phyloP scores from a whole-genome alignment of 1,284 basidiomycete species.

The Melampsora abietis-canadensis region DNA sequence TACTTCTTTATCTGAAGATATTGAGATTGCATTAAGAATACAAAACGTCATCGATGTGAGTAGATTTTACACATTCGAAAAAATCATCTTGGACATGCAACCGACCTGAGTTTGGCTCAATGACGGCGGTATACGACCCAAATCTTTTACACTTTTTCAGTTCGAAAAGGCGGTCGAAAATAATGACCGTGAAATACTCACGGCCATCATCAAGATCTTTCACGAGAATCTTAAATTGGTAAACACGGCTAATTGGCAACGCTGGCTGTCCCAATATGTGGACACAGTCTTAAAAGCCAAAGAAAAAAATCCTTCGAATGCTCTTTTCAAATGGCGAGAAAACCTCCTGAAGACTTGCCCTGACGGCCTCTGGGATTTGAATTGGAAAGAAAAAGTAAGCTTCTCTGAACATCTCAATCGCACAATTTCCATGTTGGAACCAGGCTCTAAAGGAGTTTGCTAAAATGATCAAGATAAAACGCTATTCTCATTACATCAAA shows the following conservation, averaged over 20 bases:
- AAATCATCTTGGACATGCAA: neutral
- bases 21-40: slow-evolving; percentile 29
- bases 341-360: slow-evolving; percentile 24
- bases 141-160: slow-evolving; percentile 12
- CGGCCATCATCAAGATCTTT: slow-evolving; percentile 26
- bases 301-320: slow-evolving; percentile 3
- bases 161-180: slow-evolving; percentile 36
- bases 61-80: neutral
- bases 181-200: slow-evolving; percentile 24
- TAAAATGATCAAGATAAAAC: no score
- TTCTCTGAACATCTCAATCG: neutral
- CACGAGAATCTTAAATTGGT: slow-evolving; percentile 40
- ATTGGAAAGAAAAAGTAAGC: slow-evolving; percentile 42
- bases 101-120: neutral
- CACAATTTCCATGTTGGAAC: no score
- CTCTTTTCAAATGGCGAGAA: slow-evolving; percentile 36
- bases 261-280: slow-evolving; percentile 26
- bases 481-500: no score
- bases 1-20: slow-evolving; percentile 31
- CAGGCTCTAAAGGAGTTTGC: no score
- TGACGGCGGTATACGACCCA: neutral
- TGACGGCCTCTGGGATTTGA: slow-evolving; percentile 40
- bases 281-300: slow-evolving; percentile 32
- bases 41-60: slow-evolving; percentile 30
- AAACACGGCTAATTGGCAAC: slow-evolving; percentile 9